Percentiles rank a stretch among this genome's conserved stretches.
Evolutionary conservation across 2,329 filamentous ascomycete species (phyloP).

Genomic region (Sclerotiophoma versabilis): DNA sequence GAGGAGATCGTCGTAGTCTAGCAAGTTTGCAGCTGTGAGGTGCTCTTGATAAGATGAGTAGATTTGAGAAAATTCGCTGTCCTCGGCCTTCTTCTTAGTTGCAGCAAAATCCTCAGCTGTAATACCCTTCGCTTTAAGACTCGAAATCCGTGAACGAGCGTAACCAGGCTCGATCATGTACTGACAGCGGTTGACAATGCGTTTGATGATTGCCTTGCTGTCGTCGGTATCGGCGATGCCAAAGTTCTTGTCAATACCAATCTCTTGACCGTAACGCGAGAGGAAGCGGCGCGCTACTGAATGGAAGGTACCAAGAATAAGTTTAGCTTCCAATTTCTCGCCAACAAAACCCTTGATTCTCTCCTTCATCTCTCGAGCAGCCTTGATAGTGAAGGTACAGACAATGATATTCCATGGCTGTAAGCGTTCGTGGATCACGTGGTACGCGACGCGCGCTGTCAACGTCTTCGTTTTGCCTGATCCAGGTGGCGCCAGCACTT

Average conservation of each 20-base stretch:
- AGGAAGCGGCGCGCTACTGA: slow-evolving; percentile 89
- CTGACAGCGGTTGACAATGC: slow-evolving; percentile 79
- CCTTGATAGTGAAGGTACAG: slow-evolving; percentile 96
- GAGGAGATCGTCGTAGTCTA: slow-evolving; percentile 95
- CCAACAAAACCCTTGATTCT: slow-evolving; percentile 84
- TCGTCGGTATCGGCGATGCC: slow-evolving; percentile 89
- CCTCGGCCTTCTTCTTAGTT: slow-evolving; percentile 57
- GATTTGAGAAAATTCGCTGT: slow-evolving; percentile 70
- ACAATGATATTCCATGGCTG: slow-evolving; percentile 89
- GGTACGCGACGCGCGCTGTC: slow-evolving; percentile 88
- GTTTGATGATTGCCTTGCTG: slow-evolving; percentile 77
- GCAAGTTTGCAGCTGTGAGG: slow-evolving; percentile 76
- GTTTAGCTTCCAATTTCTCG: slow-evolving; percentile 72
- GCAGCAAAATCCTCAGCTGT: slow-evolving; percentile 53
- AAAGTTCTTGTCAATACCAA: slow-evolving; percentile 83
- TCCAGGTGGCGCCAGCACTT: slow-evolving; percentile 69
- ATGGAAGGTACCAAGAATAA: slow-evolving; percentile 93
- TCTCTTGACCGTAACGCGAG: slow-evolving; percentile 80
- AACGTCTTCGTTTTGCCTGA: slow-evolving; percentile 95
- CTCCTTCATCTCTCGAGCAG: slow-evolving; percentile 90
- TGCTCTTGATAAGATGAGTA: slow-evolving; percentile 81
- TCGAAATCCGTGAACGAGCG: slow-evolving; percentile 77
- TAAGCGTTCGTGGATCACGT: slow-evolving; percentile 74
- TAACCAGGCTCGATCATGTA: slow-evolving; percentile 72
- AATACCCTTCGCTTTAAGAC: slow-evolving; percentile 65